phyloP scores from a whole-genome alignment of 2,329 filamentous ascomycete genomes.

The Setomelanomma holmii region DNA sequence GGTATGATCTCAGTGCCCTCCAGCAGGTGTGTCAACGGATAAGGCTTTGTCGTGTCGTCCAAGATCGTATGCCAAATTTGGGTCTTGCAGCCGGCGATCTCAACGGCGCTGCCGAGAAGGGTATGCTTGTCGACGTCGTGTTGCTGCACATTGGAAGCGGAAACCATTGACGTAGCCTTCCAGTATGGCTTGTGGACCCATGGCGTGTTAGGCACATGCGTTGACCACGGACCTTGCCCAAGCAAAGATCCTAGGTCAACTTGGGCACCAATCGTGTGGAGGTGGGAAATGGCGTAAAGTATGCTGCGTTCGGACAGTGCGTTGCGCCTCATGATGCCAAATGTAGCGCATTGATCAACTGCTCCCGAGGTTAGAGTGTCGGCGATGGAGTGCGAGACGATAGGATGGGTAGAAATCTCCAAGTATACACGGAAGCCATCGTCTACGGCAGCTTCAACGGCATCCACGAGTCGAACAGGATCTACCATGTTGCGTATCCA shows the following conservation, averaged over 20 bases:
- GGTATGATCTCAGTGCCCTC: constrained; percentile 53
- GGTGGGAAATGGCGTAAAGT: constrained; percentile 35
- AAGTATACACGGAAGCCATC: constrained; percentile 51
- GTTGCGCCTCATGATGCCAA: constrained; percentile 41
- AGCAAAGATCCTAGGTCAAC: constrained; percentile 24
- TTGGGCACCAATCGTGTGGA: constrained; percentile 37
- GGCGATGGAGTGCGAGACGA: constrained; percentile 51
- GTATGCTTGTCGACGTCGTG: constrained; percentile 46
- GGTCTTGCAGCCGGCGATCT: constrained; percentile 36
- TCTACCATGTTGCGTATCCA: constrained; percentile 51
- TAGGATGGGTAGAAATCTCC: constrained; percentile 52
- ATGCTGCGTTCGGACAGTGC: constrained; percentile 29
- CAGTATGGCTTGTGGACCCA: constrained; percentile 32
- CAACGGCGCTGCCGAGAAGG: constrained; percentile 42
- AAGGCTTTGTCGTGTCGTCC: constrained; percentile 46
- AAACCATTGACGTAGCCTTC: constrained; percentile 14
- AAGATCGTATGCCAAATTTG: constrained; percentile 41
- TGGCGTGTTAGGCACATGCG: constrained; percentile 23
- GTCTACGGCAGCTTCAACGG: constrained; percentile 43
- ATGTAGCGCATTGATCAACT: constrained; percentile 38
- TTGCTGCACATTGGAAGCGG: constrained; percentile 3
- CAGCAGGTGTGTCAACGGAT: constrained; percentile 50
- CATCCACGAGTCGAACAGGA: constrained; percentile 45
- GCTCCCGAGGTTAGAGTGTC: constrained; percentile 45
- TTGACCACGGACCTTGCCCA: constrained; percentile 14